Conservation (phyloP, 352 stramenopile species). For the Globisporangium takayamanum region DNA sequence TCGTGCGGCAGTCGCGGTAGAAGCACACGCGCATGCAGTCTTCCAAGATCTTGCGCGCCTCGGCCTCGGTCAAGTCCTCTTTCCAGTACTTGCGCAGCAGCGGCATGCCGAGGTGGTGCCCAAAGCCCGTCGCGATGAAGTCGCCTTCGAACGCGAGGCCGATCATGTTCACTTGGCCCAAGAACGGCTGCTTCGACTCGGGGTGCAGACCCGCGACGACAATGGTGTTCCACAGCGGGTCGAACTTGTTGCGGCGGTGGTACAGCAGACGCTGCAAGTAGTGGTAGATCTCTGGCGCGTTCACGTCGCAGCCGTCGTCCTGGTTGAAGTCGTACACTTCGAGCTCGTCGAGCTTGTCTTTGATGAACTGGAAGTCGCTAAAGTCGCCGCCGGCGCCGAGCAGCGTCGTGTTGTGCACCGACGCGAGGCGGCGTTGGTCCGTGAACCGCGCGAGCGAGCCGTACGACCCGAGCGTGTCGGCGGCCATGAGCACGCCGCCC, state of each 20-base stretch:
- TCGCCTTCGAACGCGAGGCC: conserved; percentile 96
- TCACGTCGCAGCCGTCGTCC: conserved; percentile 93
- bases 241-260: conserved; percentile 97
- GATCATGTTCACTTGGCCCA: conserved; percentile 97
- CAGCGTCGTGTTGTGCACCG: conserved; percentile 90
- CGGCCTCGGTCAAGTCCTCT: conserved; percentile 90
- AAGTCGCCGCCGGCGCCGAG: conserved; percentile 95
- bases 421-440: conserved; percentile 82
- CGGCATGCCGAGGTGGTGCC: conserved; percentile 95
- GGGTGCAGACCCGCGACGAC: conserved; percentile 92
- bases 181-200: conserved; percentile 88
- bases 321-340: conserved; percentile 94
- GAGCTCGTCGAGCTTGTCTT: conserved; percentile 92
- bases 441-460: conserved; percentile 97
- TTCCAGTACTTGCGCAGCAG: conserved; percentile 94
- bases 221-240: conserved; percentile 98
- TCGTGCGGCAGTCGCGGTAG: conserved; percentile 97
- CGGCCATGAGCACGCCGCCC: conserved; percentile 95
- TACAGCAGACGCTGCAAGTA: conserved; percentile 98
- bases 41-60: conserved; percentile 93
- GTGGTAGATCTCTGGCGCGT: conserved; percentile 92
- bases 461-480: conserved; percentile 97
- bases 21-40: conserved; percentile 97
- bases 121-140: conserved; percentile 96
- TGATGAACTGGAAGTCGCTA: conserved; percentile 96